A percentile compares a stretch with the other conserved stretches of the same genome.
Conservation (phyloP, 257 asterid genomes). For the Handroanthus guayacan region DNA sequence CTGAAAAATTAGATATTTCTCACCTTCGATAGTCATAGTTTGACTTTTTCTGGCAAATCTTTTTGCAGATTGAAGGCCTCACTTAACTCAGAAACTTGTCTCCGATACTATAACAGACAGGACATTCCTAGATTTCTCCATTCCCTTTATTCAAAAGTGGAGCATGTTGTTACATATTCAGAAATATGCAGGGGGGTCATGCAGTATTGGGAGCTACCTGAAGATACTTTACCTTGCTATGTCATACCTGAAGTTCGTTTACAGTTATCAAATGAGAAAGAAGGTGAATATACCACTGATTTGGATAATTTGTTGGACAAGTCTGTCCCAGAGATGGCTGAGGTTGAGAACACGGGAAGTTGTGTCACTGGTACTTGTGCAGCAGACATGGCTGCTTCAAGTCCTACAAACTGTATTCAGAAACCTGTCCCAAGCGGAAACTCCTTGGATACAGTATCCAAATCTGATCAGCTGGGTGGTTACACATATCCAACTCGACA, state of each 20-base stretch:
- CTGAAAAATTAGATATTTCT: constrained; percentile 3
- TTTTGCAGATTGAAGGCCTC: constrained; percentile 58
- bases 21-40: constrained; percentile 24
- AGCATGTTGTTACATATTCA: constrained; percentile 50
- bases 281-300: constrained; percentile 33
- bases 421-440: constrained; percentile 37
- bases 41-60: constrained; percentile 15
- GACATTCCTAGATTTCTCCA: constrained; percentile 60
- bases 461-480: constrained; percentile 37
- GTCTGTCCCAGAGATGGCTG: constrained; percentile 27
- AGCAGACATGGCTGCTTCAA: constrained; percentile 34
- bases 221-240: constrained; percentile 35
- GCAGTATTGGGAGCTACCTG: constrained; percentile 64
- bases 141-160: constrained; percentile 47
- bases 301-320: constrained; percentile 40
- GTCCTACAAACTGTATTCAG: constrained; percentile 19
- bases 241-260: constrained; percentile 37
- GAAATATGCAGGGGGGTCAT: constrained; percentile 68
- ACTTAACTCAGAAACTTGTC: constrained; percentile 40
- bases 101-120: constrained; percentile 58
- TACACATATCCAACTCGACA: constrained; percentile 25
- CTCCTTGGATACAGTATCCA: constrained; percentile 25
- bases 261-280: constrained; percentile 32
- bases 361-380: constrained; percentile 40
- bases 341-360: constrained; percentile 48